phyloP scores from a whole-genome alignment of 495 filamentous ascomycete species.

The Pyronema domesticum region DNA sequence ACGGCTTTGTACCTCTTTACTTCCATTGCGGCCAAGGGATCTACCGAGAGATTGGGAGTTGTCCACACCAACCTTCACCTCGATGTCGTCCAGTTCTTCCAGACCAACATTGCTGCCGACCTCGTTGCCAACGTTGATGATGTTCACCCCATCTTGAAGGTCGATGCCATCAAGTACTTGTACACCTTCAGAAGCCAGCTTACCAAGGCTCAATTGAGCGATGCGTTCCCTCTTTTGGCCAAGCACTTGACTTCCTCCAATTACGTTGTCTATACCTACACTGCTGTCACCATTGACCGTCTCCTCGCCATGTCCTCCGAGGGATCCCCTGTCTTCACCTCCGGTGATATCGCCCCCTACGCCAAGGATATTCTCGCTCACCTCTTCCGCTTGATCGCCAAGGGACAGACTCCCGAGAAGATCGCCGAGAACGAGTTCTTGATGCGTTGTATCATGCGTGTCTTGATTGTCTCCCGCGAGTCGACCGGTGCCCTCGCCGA shows the following conservation, averaged over 20 bases:
- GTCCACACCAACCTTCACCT: slow-evolving; percentile 69
- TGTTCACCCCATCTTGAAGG: slow-evolving; percentile 72
- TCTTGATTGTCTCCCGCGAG: slow-evolving; percentile 80
- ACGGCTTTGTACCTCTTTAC: slow-evolving; percentile 90
- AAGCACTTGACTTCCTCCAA: slow-evolving; percentile 71
- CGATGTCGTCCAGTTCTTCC: slow-evolving; percentile 83
- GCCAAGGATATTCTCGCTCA: slow-evolving; percentile 76
- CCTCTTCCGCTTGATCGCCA: slow-evolving; percentile 78
- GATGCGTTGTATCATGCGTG: slow-evolving; percentile 95
- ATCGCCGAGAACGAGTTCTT: slow-evolving; percentile 97
- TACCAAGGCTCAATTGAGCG: slow-evolving; percentile 70
- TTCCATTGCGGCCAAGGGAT: slow-evolving; percentile 80
- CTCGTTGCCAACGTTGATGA: slow-evolving; percentile 43
- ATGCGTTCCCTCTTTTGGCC: slow-evolving; percentile 73
- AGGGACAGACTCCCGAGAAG: slow-evolving; percentile 64
- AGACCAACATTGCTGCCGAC: slow-evolving; percentile 70
- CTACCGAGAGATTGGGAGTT: slow-evolving; percentile 69
- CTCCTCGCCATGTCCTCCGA: slow-evolving; percentile 63
- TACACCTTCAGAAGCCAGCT: slow-evolving; percentile 85
- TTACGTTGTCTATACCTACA: slow-evolving; percentile 94
- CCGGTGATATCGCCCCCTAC: slow-evolving; percentile 52
- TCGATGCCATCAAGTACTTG: slow-evolving; percentile 93
- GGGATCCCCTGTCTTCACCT: slow-evolving; percentile 55
- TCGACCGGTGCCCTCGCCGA: slow-evolving; percentile 51
- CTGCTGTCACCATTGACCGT: slow-evolving; percentile 83